These are phyloP conservation scores for Pistacia integerrima DNA, from an alignment of 345 rosid species.

Conservation along the genomic window DNA sequence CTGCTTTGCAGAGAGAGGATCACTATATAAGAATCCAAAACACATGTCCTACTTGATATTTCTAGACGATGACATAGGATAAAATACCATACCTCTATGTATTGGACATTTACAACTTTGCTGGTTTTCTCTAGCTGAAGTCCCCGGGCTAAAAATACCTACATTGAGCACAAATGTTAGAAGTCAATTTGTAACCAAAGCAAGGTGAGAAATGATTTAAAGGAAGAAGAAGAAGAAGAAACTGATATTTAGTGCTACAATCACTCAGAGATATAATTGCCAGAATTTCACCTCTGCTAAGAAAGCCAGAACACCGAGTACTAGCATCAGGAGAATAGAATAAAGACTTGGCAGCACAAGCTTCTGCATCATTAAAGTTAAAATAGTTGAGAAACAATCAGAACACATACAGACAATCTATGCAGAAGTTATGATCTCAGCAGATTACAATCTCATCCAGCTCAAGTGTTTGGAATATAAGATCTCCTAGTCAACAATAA, in stretches of 20 bases:
- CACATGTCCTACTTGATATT: not conserved
- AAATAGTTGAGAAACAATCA: slow-evolving; percentile 5
- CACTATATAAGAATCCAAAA: not conserved
- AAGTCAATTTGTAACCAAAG: slow-evolving; percentile 5
- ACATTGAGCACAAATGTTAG: slow-evolving; percentile 14
- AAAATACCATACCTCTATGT: slow-evolving; percentile 54
- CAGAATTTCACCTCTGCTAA: slow-evolving; percentile 64
- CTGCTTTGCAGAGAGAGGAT: not conserved
- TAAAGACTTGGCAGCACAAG: slow-evolving; percentile 65
- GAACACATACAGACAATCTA: not conserved
- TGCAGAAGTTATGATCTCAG: not conserved
- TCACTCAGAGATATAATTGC: slow-evolving; percentile 3
- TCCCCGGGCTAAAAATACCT: slow-evolving; percentile 82
- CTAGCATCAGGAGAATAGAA: slow-evolving; percentile 54
- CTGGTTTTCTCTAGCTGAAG: slow-evolving; percentile 90
- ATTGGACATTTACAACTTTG: slow-evolving; percentile 71
- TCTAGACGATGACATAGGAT: not conserved
- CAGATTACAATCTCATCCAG: no score
- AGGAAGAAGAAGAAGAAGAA: not conserved
- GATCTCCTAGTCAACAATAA: no score
- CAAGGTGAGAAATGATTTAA: not conserved
- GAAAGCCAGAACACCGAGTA: slow-evolving; percentile 71
- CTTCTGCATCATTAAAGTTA: slow-evolving; percentile 47
- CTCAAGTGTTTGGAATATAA: no score
- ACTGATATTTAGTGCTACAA: not conserved